These are phyloP conservation scores for Vinca minor DNA, from an alignment of 257 asterid genomes.

Conservation along the genomic window DNA sequence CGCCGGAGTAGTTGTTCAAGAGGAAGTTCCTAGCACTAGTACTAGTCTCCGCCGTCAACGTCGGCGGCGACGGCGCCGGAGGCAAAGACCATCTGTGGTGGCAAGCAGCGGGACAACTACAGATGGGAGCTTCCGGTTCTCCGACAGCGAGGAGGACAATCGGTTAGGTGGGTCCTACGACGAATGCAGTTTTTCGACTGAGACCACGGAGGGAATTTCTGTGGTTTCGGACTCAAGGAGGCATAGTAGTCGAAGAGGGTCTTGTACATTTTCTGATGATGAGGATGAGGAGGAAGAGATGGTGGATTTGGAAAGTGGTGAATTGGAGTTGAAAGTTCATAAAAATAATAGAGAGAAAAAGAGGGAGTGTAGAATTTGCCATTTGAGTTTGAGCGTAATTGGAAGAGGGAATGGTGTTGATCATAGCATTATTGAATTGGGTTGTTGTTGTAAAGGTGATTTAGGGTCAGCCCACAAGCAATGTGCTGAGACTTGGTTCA, in stretches of 20 bases:
- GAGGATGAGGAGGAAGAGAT: slow-evolving; percentile 22
- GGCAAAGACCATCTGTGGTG: slow-evolving; percentile 25
- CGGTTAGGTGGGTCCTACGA: slow-evolving; percentile 25
- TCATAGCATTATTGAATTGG: slow-evolving; percentile 37
- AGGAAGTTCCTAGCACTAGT: slow-evolving; percentile 8
- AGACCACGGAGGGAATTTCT: slow-evolving; percentile 22
- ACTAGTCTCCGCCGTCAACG: slow-evolving; percentile 24
- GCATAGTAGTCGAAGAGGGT: slow-evolving; percentile 19
- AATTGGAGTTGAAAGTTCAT: slow-evolving; percentile 30
- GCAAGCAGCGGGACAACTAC: slow-evolving; percentile 45
- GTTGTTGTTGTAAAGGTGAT: slow-evolving; percentile 49
- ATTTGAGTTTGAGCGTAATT: slow-evolving; percentile 31
- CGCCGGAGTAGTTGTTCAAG: slow-evolving; percentile 3
- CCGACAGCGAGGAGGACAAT: slow-evolving; percentile 35
- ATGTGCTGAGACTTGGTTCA: slow-evolving; percentile 55
- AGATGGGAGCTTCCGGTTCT: slow-evolving; percentile 40
- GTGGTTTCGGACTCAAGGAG: slow-evolving; percentile 14
- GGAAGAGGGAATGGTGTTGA: slow-evolving; percentile 21
- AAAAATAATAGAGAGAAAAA: slow-evolving; percentile 16
- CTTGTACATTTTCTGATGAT: slow-evolving; percentile 18
- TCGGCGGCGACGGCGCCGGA: slow-evolving; percentile 24
- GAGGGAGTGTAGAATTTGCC: slow-evolving; percentile 45
- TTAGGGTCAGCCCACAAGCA: slow-evolving; percentile 47
- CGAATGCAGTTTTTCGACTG: slow-evolving; percentile 28
- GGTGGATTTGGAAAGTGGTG: slow-evolving; percentile 44